Conservation (phyloP, 2,329 filamentous ascomycete genomes). For the Raffaelea albimanens region DNA sequence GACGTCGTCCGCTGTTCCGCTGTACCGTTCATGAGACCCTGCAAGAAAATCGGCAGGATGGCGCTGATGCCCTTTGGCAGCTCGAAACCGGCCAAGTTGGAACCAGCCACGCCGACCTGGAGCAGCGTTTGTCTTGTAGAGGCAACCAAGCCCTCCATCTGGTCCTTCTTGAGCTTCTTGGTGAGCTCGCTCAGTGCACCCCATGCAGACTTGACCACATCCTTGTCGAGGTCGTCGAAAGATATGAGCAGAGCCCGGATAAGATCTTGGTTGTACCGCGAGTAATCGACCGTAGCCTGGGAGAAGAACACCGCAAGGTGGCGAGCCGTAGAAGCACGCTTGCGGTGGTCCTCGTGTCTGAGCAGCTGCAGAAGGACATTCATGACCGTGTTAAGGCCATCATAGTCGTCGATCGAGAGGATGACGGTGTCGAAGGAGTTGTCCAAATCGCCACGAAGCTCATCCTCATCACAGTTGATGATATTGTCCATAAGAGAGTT, state of each 20-base stretch:
- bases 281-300: conserved; percentile 75
- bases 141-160: conserved; percentile 87
- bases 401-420: conserved; percentile 87
- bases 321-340: conserved; percentile 65
- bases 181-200: conserved; percentile 78
- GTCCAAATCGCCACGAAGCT: conserved; percentile 63
- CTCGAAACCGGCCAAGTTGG: conserved; percentile 77
- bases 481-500: conserved; percentile 93
- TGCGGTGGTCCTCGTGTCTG: conserved; percentile 87
- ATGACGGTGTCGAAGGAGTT: conserved; percentile 81
- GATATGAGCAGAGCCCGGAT: conserved; percentile 83
- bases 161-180: conserved; percentile 84
- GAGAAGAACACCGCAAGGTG: conserved; percentile 85
- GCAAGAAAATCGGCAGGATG: conserved; percentile 90
- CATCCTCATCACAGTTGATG: conserved; percentile 65
- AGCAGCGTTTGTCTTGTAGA: conserved; percentile 80
- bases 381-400: conserved; percentile 93
- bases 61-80: conserved; percentile 96
- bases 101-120: conserved; percentile 79
- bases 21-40: conserved; percentile 94
- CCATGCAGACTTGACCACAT: conserved; percentile 87
- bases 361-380: conserved; percentile 79
- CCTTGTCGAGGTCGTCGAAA: conserved; percentile 76
- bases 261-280: conserved; percentile 90
- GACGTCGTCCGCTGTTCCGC: conserved; percentile 86